Evolutionary conservation across 2,329 filamentous ascomycete species (phyloP).

Genomic region (Cadophora sp.): DNA sequence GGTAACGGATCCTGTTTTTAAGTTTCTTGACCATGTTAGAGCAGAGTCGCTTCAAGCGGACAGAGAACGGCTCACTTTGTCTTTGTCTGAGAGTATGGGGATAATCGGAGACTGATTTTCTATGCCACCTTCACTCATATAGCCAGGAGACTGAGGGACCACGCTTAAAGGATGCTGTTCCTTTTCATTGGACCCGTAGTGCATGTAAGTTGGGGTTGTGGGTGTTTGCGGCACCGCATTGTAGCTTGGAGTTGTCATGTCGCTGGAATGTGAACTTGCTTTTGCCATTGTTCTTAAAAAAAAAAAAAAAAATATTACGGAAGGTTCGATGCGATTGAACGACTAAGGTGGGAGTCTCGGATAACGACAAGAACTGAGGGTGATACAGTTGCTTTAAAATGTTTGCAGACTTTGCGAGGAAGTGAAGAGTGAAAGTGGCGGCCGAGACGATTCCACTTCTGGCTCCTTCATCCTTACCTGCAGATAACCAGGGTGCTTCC

Average conservation of each 20-base stretch:
- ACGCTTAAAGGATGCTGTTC: not conserved
- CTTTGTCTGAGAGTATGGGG: not conserved
- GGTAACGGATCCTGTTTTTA: conserved; percentile 25
- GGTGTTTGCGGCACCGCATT: conserved; percentile 2
- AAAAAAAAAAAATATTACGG: too few species aligned
- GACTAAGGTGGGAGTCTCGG: not conserved
- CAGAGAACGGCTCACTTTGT: not conserved
- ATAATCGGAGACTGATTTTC: not conserved
- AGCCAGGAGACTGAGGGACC: not conserved
- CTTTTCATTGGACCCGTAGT: not conserved
- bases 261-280: not conserved
- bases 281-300: not conserved
- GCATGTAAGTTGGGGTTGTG: conserved; percentile 1
- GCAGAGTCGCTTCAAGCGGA: not conserved
- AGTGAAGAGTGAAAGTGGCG: not conserved
- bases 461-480: not conserved
- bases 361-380: not conserved
- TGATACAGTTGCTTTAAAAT: not conserved
- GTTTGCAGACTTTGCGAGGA: not conserved
- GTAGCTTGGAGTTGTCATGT: not conserved
- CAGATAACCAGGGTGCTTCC: not conserved
- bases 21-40: not conserved
- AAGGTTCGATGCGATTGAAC: not conserved
- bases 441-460: not conserved
- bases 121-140: not conserved